Percentiles rank a stretch among this genome's conserved stretches.
phyloP scores from a whole-genome alignment of 495 filamentous ascomycete species.

The Podospora sp. region DNA sequence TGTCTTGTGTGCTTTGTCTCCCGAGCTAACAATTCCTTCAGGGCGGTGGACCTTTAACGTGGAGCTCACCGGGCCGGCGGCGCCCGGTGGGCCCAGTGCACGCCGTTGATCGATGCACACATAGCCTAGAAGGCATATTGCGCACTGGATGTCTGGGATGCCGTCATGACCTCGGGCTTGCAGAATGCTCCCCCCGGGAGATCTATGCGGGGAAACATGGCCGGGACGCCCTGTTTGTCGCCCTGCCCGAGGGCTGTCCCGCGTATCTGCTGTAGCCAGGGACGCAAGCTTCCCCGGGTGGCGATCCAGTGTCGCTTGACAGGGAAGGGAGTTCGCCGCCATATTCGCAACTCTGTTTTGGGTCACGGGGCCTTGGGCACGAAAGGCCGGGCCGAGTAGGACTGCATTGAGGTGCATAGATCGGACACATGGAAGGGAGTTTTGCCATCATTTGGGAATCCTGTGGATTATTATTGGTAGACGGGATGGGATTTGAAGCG shows the following conservation, averaged over 20 bases:
- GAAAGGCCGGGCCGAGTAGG: not conserved
- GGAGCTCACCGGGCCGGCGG: conserved; percentile 34
- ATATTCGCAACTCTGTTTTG: not conserved
- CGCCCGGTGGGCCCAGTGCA: conserved; percentile 27
- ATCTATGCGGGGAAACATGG: conserved; percentile 14
- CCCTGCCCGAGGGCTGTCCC: not conserved
- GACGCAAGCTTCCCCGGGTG: not conserved
- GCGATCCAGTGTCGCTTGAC: not conserved
- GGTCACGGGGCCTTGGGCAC: not conserved
- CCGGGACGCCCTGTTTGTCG: conserved; percentile 1
- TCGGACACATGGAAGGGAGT: conserved; percentile 20
- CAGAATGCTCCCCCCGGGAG: not conserved
- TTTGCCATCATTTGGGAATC: not conserved
- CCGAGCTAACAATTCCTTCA: conserved; percentile 23
- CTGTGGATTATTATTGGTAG: conserved; percentile 1
- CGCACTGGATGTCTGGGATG: too few species aligned
- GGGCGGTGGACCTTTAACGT: conserved; percentile 53
- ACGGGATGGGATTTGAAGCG: conserved; percentile 5
- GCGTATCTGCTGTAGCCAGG: not conserved
- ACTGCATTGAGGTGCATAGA: conserved; percentile 18
- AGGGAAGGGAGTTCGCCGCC: not conserved
- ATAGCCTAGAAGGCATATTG: not conserved
- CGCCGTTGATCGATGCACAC: conserved; percentile 18
- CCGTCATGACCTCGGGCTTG: conserved; percentile 17
- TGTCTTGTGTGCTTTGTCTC: not conserved